These are phyloP conservation scores for Penicillium nucicola DNA, from an alignment of 495 filamentous ascomycete genomes.

Conservation along the genomic window DNA sequence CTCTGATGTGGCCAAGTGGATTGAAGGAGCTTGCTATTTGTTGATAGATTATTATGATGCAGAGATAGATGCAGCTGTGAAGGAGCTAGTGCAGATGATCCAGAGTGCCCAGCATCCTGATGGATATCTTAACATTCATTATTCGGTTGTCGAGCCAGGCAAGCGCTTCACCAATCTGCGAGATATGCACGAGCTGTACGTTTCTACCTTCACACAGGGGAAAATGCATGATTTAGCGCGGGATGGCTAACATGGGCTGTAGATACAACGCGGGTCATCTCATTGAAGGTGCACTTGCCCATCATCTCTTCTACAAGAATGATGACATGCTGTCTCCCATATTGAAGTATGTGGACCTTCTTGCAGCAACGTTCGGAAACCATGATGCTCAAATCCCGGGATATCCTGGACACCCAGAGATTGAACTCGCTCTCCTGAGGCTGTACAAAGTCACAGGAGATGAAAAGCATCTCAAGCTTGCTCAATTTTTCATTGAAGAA, in stretches of 20 bases:
- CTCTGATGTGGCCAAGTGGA: slow-evolving; percentile 59
- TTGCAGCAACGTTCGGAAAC: slow-evolving; percentile 47
- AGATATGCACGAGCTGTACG: slow-evolving; percentile 60
- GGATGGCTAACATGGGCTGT: background rate
- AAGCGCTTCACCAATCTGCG: slow-evolving; percentile 55
- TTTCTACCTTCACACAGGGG: slow-evolving; percentile 3
- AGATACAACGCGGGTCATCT: slow-evolving; percentile 60
- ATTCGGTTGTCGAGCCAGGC: slow-evolving; percentile 49
- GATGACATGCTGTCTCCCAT: slow-evolving; percentile 49
- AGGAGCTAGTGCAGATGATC: slow-evolving; percentile 56
- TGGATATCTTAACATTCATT: slow-evolving; percentile 60
- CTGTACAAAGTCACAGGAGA: slow-evolving; percentile 47
- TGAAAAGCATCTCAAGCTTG: slow-evolving; percentile 45
- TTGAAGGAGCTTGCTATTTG: slow-evolving; percentile 59
- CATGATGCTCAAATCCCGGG: slow-evolving; percentile 49
- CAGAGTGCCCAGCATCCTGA: slow-evolving; percentile 50
- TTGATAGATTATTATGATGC: slow-evolving; percentile 40
- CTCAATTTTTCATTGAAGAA: slow-evolving; percentile 55
- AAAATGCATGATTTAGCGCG: background rate
- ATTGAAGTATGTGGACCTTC: slow-evolving; percentile 51
- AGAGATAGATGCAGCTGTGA: slow-evolving; percentile 48
- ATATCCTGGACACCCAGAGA: slow-evolving; percentile 60
- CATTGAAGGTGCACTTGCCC: slow-evolving; percentile 57
- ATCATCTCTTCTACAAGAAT: slow-evolving; percentile 49
- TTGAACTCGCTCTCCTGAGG: slow-evolving; percentile 55